Conservation (phyloP, 345 rosid species). For the Brassica nigra region DNA sequence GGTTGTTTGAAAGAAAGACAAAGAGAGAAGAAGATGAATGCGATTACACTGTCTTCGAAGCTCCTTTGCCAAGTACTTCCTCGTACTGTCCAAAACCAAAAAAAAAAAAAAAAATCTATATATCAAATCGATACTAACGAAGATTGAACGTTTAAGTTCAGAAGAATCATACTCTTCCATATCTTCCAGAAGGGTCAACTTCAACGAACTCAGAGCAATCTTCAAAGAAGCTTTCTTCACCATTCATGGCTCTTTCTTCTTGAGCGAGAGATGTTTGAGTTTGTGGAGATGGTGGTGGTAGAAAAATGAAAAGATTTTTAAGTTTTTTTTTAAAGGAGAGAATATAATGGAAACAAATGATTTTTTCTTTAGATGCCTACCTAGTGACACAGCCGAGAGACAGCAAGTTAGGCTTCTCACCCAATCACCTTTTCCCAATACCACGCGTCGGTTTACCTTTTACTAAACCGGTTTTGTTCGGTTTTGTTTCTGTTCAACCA, state of each 20-base stretch:
- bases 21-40: slow-evolving; percentile 36
- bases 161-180: slow-evolving; percentile 69
- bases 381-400: slow-evolving; percentile 32
- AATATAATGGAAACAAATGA: slow-evolving; percentile 36
- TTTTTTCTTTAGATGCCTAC: slow-evolving; percentile 27
- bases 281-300: slow-evolving; percentile 37
- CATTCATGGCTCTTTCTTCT: slow-evolving; percentile 29
- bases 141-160: neutral
- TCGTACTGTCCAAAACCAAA: slow-evolving; percentile 56
- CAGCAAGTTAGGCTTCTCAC: slow-evolving; percentile 41
- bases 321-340: neutral
- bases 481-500: slow-evolving; percentile 2
- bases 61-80: slow-evolving; percentile 94
- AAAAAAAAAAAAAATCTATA: neutral
- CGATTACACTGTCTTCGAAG: slow-evolving; percentile 94
- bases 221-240: slow-evolving; percentile 29
- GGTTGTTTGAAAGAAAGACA: neutral
- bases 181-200: slow-evolving; percentile 99
- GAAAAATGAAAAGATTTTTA: neutral
- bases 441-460: slow-evolving; percentile 32
- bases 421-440: slow-evolving; percentile 36
- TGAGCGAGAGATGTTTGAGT: slow-evolving; percentile 18
- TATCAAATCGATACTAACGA: neutral
- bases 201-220: slow-evolving; percentile 76
- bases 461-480: neutral